These are phyloP conservation scores for Meyerozyma sp. DNA, from an alignment of 1,139 yeast species.

Conservation along the genomic window DNA sequence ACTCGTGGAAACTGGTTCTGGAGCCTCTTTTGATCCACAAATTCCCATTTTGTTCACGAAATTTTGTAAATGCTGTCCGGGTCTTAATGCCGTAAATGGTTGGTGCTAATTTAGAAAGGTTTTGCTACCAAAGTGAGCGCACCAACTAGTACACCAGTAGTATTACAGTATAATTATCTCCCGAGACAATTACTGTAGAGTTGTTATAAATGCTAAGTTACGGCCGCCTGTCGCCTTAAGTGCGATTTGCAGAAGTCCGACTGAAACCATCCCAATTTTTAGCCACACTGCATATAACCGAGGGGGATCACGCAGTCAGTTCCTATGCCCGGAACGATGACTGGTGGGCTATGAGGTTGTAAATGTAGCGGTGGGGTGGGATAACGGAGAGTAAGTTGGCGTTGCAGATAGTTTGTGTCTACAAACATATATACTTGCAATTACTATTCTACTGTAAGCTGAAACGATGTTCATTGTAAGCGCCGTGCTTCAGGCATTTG, in stretches of 20 bases:
- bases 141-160: background rate
- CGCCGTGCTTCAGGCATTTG: background rate
- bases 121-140: background rate
- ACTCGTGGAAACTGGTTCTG: background rate
- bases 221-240: background rate
- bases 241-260: background rate
- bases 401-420: background rate
- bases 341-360: too few species aligned
- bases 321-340: background rate
- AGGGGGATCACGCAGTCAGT: background rate
- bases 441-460: too few species aligned
- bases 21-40: background rate
- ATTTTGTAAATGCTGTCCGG: background rate
- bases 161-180: background rate
- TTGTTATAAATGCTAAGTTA: background rate
- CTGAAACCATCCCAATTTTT: background rate
- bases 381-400: background rate
- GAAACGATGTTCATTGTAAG: background rate
- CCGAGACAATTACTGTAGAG: background rate
- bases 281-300: background rate
- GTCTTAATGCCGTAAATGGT: background rate
- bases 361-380: background rate
- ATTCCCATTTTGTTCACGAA: background rate
- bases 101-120: background rate
- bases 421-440: too few species aligned